A percentile compares a stretch with the other conserved stretches of the same genome.
phyloP scores from a whole-genome alignment of 176 grass and related monocot genomes.

The Chloris gayana region DNA sequence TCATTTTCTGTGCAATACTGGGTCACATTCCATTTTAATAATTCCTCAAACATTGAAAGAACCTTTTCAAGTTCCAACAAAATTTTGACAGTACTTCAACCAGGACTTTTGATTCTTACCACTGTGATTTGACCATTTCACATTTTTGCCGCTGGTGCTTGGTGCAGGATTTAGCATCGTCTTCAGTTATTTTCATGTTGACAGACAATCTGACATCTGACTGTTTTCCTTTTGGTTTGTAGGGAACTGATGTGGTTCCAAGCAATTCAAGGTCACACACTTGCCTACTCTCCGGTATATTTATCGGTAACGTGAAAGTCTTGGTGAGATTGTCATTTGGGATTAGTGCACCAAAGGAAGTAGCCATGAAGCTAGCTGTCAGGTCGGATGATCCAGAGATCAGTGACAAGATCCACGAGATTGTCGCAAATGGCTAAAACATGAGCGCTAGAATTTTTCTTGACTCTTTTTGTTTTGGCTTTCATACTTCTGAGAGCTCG shows the following conservation, averaged over 20 bases:
- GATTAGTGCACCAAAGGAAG: conserved; percentile 87
- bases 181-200: neutral
- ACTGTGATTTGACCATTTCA: neutral
- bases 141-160: neutral
- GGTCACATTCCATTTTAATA: neutral
- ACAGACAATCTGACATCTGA: neutral
- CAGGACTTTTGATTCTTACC: neutral
- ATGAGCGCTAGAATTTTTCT: conserved; percentile 3
- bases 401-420: conserved; percentile 94
- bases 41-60: neutral
- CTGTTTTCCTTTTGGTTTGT: neutral
- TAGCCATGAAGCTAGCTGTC: conserved; percentile 96
- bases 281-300: conserved; percentile 85
- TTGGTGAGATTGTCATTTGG: conserved; percentile 87
- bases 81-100: neutral
- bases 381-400: conserved; percentile 83
- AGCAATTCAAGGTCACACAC: conserved; percentile 96
- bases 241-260: conserved; percentile 90
- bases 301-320: conserved; percentile 80
- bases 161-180: conserved; percentile 5
- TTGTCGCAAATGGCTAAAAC: conserved; percentile 81
- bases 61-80: neutral
- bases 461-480: conserved; percentile 41
- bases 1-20: neutral
- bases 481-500: conserved; percentile 33